A percentile compares a stretch with the other conserved stretches of the same genome.
phyloP scores from a whole-genome alignment of 257 asterid species.

The Petunia secreta region DNA sequence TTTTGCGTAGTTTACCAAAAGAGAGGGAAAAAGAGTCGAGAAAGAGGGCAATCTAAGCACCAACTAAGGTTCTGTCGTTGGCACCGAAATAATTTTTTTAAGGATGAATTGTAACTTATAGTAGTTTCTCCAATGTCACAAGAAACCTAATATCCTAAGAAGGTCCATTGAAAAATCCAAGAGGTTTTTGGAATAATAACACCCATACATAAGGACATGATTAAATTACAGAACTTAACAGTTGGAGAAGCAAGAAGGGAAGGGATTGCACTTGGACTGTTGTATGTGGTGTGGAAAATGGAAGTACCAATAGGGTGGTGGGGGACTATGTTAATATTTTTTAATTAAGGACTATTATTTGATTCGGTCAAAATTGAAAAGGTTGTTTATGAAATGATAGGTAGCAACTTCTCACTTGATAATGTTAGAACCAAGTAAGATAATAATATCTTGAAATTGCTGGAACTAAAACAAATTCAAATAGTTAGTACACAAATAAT shows the following conservation, averaged over 20 bases:
- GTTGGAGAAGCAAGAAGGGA: neutral
- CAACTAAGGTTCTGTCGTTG: too few species aligned
- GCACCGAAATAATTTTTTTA: too few species aligned
- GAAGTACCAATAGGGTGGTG: neutral
- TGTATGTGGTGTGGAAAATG: neutral
- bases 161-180: neutral
- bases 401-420: too few species aligned
- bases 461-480: too few species aligned
- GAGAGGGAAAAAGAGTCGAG: too few species aligned
- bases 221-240: neutral
- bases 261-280: neutral
- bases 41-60: too few species aligned
- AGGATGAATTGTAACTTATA: too few species aligned
- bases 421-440: too few species aligned
- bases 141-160: neutral
- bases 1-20: too few species aligned
- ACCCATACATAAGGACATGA: neutral
- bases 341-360: neutral
- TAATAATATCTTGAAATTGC: too few species aligned
- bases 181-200: neutral
- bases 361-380: neutral
- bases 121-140: neutral
- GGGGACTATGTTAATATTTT: neutral
- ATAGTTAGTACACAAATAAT: too few species aligned
- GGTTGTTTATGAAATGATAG: neutral